Evolutionary conservation across 164 flowering plant genomes (phyloP).

Genomic region (Piper longum): DNA sequence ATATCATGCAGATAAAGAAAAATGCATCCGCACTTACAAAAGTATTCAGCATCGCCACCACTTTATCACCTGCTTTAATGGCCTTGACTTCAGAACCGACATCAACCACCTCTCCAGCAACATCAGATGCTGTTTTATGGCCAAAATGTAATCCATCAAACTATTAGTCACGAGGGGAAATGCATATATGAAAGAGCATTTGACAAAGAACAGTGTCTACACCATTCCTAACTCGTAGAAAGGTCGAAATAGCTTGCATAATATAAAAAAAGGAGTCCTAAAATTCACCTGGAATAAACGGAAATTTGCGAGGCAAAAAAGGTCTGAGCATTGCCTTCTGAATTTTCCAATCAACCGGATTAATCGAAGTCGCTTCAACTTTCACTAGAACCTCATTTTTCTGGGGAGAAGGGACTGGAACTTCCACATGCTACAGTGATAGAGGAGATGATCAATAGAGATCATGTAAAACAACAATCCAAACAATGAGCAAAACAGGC

Average conservation of each 20-base stretch:
- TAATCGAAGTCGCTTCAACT: slow-evolving; percentile 14
- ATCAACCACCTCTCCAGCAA: slow-evolving; percentile 71
- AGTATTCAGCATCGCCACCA: slow-evolving; percentile 32
- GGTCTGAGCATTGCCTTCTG: slow-evolving; percentile 13
- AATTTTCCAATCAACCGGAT: slow-evolving; percentile 15
- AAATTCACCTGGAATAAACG: slow-evolving; percentile 13
- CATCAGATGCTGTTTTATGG: slow-evolving; percentile 40
- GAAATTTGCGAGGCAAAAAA: slow-evolving; percentile 11
- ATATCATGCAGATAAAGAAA: background rate
- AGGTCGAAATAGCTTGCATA: no score
- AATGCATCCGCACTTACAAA: slow-evolving; percentile 25
- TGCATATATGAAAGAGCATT: no score
- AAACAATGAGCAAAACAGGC: background rate
- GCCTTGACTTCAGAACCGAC: slow-evolving; percentile 44
- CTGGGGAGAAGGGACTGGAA: slow-evolving; percentile 16
- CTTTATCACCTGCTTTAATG: slow-evolving; percentile 62
- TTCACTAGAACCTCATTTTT: slow-evolving; percentile 13
- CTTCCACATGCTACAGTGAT: slow-evolving; percentile 11
- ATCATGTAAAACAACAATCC: background rate
- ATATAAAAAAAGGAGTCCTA: no score
- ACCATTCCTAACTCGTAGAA: background rate
- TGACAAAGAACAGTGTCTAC: background rate
- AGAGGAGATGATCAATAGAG: background rate
- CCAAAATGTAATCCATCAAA: background rate
- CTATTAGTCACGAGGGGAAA: background rate